phyloP scores from a whole-genome alignment of 495 filamentous ascomycete genomes.

The Penicillium manginii region DNA sequence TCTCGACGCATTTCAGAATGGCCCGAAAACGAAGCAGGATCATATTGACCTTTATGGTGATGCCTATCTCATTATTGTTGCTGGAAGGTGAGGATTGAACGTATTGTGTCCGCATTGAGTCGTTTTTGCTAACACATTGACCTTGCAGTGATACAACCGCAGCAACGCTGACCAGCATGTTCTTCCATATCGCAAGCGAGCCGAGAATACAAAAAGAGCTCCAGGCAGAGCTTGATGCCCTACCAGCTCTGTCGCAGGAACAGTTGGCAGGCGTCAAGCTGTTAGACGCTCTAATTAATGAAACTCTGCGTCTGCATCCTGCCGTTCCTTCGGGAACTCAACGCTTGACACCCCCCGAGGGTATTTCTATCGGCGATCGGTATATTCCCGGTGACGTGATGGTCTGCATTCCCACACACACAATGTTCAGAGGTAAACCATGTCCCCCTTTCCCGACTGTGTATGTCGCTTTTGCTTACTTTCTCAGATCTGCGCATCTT shows the following conservation, averaged over 20 bases:
- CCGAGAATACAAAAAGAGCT: constrained; percentile 19
- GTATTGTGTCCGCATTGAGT: no score
- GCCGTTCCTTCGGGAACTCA: not conserved
- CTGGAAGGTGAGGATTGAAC: constrained; percentile 49
- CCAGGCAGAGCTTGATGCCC: constrained; percentile 24
- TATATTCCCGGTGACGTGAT: constrained; percentile 8
- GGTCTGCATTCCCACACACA: not conserved
- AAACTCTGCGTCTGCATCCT: constrained; percentile 49
- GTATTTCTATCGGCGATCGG: constrained; percentile 1
- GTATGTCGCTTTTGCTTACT: not conserved
- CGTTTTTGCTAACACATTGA: not conserved
- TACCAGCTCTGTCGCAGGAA: constrained; percentile 17
- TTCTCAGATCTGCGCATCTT: constrained; percentile 32
- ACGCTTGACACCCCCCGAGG: constrained; percentile 7
- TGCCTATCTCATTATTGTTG: constrained; percentile 40
- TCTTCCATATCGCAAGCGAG: constrained; percentile 38
- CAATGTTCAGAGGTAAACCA: not conserved
- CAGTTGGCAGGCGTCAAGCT: constrained; percentile 11
- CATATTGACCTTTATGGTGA: constrained; percentile 36
- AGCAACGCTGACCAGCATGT: constrained; percentile 33
- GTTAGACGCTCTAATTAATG: constrained; percentile 56
- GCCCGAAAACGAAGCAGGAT: constrained; percentile 28
- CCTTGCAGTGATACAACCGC: constrained; percentile 42
- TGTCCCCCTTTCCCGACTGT: no score
- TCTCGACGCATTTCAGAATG: constrained; percentile 31